These are phyloP conservation scores for Amanita fuliginea DNA, from an alignment of 768 basidiomycete genomes.

Conservation along the genomic window DNA sequence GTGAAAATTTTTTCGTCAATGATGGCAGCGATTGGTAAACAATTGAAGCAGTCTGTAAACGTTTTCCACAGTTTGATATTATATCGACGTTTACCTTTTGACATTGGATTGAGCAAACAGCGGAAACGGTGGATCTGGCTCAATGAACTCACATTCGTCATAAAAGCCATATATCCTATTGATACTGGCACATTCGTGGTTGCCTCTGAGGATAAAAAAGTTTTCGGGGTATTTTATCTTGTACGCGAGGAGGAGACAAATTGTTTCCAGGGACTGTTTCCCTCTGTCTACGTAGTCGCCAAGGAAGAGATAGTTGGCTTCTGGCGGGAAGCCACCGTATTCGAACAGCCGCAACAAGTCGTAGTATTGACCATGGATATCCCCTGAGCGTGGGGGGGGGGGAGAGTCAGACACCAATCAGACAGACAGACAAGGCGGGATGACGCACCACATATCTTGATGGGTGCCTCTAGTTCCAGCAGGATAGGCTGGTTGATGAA, in stretches of 20 bases:
- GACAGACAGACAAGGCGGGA: background rate
- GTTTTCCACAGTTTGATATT: slow-evolving; percentile 99
- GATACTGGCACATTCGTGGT: slow-evolving; percentile 99
- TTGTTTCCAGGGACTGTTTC: slow-evolving; percentile 99
- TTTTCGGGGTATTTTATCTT: slow-evolving; percentile 99
- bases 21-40: slow-evolving; percentile 96
- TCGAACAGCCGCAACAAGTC: slow-evolving; percentile 97
- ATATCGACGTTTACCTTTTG: slow-evolving; percentile 99
- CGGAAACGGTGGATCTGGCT: slow-evolving; percentile 5
- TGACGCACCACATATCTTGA: slow-evolving; percentile 96
- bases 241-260: slow-evolving; percentile 96
- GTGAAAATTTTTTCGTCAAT: slow-evolving; percentile 99
- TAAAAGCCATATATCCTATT: slow-evolving; percentile 99
- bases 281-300: slow-evolving; percentile 99
- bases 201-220: slow-evolving; percentile 98
- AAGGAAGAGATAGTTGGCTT: slow-evolving; percentile 99
- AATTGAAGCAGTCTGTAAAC: slow-evolving; percentile 99
- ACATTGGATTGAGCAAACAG: background rate
- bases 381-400: no score
- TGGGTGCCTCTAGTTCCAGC: slow-evolving; percentile 95
- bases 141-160: slow-evolving; percentile 82
- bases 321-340: slow-evolving; percentile 98
- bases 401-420: slow-evolving; percentile 1
- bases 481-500: slow-evolving; percentile 99
- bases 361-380: slow-evolving; percentile 99